Evolutionary conservation across 2,329 filamentous ascomycete species (phyloP), one percentile per base, ranked within the genome.

Genomic region (Pezizomycotina sp.): DNA sequence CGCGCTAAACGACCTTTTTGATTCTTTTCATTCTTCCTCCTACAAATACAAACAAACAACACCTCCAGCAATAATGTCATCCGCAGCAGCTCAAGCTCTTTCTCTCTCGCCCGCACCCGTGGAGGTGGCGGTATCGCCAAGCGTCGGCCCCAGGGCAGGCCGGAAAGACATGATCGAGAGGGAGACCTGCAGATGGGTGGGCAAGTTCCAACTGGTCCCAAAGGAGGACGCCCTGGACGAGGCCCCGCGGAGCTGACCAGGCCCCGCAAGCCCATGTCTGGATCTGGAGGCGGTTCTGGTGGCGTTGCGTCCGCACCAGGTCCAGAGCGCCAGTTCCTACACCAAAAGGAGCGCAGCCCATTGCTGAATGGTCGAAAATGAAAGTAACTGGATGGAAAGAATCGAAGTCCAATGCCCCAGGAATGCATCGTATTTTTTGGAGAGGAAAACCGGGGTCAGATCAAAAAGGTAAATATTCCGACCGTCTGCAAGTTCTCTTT

Each of bases 381-480:
- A 48, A 43, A 24, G 49, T 53, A 13, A 30, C 37, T 10, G 51
- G 51, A 18, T 52, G 50, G 49, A 50, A 48, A 27, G 36, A 51
- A 7, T 43, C 43, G 18, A 50, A 47, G 23, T 46, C 41, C 15
- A 45, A 40, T 25, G 36, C 44, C 3, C 45, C 47, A 21, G 49
- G 50, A 25, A 47, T 47, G n/a, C n/a, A 42, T 52, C 21, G 34
- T 36, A 19, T 52, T 51, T 30, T 37, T 52, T 5, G 35, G 49
- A 47, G 43, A 47, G 42, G 34, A 50, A 43, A 19, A 48, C 29
- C 37, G 61, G 62, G 48, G 62, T 79, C 50, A 71, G 54, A 73
- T 84, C 46, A 73, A 71, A 61, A 80, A 81, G 74, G 78, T 83
- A 78, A 71, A 75, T 58, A 54, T 58, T 48, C 51, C 55, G 51